Evolutionary conservation across 2,329 filamentous ascomycete species (phyloP).

Genomic region (Exophiala dermatitidis): DNA sequence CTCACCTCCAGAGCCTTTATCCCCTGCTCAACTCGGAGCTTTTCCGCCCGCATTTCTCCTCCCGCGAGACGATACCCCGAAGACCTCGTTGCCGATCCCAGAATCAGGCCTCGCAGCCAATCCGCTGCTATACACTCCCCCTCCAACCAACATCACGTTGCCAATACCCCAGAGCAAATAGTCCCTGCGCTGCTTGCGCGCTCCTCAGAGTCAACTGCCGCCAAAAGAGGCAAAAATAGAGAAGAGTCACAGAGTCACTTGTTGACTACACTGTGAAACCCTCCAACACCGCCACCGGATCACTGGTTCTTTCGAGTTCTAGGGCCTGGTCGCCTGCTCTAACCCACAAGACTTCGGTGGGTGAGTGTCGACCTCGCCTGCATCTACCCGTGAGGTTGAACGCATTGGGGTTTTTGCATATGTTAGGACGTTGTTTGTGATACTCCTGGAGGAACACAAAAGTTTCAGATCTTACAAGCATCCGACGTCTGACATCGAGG

Average conservation of each 20-base stretch:
- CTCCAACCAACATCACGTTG: no score
- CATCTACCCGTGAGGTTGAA: constrained; percentile 7
- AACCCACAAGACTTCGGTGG: background rate
- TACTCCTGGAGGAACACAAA: constrained; percentile 2
- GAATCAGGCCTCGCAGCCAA: no score
- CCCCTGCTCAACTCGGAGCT: background rate
- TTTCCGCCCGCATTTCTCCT: background rate
- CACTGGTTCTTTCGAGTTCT: constrained; percentile 13
- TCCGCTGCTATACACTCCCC: no score
- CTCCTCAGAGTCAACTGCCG: background rate
- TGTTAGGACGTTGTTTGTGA: constrained; percentile 3
- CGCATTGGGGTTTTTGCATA: constrained; percentile 2
- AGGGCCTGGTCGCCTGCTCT: background rate
- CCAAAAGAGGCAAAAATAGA: constrained; percentile 2
- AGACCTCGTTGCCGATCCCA: background rate
- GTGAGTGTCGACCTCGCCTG: constrained; percentile 5
- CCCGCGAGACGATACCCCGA: background rate
- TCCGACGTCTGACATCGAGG: constrained; percentile 10
- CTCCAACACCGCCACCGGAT: background rate
- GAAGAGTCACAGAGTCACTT: background rate
- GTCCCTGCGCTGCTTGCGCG: background rate
- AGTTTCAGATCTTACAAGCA: background rate
- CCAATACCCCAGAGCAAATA: background rate
- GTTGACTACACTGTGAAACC: background rate
- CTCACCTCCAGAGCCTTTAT: background rate